Percentiles rank a stretch among this genome's conserved stretches.
These are phyloP conservation scores for Logfia minima DNA, from an alignment of 129 eudicot genomes.

Conservation along the genomic window DNA sequence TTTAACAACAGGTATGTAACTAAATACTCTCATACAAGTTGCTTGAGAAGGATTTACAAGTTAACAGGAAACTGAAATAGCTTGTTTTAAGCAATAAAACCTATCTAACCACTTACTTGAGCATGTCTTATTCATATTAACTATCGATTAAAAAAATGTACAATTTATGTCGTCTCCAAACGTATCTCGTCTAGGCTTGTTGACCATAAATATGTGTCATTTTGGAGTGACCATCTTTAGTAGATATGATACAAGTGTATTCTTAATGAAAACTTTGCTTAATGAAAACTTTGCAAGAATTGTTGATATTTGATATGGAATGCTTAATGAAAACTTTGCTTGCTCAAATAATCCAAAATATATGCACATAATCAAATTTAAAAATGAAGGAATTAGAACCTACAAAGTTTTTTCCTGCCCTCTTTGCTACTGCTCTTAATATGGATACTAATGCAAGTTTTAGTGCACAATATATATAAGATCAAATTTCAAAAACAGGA, in stretches of 20 bases:
- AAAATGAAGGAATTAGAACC: no score
- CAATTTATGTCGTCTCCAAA: neutral
- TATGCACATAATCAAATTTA: no score
- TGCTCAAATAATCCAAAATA: no score
- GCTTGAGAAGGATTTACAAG: neutral
- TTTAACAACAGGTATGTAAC: neutral
- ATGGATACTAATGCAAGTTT: neutral
- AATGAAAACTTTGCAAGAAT: no score
- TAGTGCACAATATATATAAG: neutral
- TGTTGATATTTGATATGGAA: no score
- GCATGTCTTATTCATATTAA: neutral
- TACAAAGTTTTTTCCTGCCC: no score
- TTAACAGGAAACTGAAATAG: neutral
- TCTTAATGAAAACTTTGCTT: no score
- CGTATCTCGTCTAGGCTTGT: neutral
- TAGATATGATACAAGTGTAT: conserved; percentile 31
- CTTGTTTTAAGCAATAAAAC: neutral
- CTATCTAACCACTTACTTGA: neutral
- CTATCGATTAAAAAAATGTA: neutral
- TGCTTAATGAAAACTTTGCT: no score
- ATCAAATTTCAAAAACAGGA: neutral
- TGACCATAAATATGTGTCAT: conserved; percentile 25
- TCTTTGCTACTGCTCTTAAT: conserved; percentile 8
- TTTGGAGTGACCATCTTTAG: neutral
- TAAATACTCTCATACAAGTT: neutral